Base-by-base conservation (phyloP, 2,329 filamentous ascomycete genomes). In the Pyricularia sp. region DNA sequence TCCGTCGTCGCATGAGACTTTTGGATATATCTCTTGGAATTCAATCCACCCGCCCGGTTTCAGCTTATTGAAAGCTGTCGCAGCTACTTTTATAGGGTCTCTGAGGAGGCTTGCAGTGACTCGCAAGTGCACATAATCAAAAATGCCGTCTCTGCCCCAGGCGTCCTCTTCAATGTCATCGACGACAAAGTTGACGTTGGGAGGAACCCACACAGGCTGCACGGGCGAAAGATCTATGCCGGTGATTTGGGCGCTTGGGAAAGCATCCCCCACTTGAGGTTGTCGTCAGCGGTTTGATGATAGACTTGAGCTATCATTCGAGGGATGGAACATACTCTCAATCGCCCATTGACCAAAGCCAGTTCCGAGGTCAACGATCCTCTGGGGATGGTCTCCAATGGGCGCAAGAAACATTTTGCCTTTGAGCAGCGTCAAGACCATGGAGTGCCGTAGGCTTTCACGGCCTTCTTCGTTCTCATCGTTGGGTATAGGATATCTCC, bases 111-210 rank as follows among this genome's bases (percentile, higher is more conserved):
- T 82, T 17, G 85, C 83, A 1, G 85, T 84, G 69, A 86, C 82
- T 3, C 87, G 81, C n/a, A 84, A 81, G 74, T 89, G 87, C 17
- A 88, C 82, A 70, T 85, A 87, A 73, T 90, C 86, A 70, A 86
- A 88, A 26, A 23, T n/a, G 14, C 26, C 25, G 69, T 84, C 80
- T 69, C 84, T 81, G 17, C 82, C 82, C 86, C 86, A 89, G 4
- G 82, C 79, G 69, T 77, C 74, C 68, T 81, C 81, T 72, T 88
- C 85, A 31, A 85, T 80, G 71, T 73, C 71, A 64, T 73, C 72
- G 10, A 73, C 69, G 14, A 71, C 64, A 50, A 72, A 71, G 12
- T 68, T 67, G 4, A 71, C 68, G 55, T 73, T 73, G 26, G 72
- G 70, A 5, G 86, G 86, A 7, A 86, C 82, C 74, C 77, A 81